Conservation (phyloP, 2,329 filamentous ascomycete genomes). For the Exophiala bonariae region DNA sequence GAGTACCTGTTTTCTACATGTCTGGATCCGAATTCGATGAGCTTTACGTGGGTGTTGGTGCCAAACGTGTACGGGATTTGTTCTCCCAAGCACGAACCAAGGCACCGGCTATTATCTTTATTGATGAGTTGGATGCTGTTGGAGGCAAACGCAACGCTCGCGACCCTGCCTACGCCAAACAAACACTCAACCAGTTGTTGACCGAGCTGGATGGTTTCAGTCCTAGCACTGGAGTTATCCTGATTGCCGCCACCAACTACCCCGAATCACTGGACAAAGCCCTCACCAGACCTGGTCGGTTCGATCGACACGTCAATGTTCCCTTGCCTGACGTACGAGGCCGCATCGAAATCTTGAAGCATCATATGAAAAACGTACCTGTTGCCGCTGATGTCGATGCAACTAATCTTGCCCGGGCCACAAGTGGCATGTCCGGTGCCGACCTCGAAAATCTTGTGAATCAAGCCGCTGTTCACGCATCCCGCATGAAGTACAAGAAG, state of each 20-base stretch:
- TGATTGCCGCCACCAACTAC: slow-evolving; percentile 95
- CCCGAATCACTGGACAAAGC: slow-evolving; percentile 93
- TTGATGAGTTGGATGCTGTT: slow-evolving; percentile 91
- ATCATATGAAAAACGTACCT: slow-evolving; percentile 91
- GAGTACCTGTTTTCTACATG: slow-evolving; percentile 99
- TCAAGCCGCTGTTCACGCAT: slow-evolving; percentile 92
- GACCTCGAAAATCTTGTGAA: slow-evolving; percentile 97
- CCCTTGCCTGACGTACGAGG: slow-evolving; percentile 89
- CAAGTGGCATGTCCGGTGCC: slow-evolving; percentile 88
- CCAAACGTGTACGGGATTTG: slow-evolving; percentile 93
- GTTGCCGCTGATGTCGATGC: slow-evolving; percentile 77
- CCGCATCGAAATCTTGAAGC: slow-evolving; percentile 86
- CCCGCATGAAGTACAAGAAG: slow-evolving; percentile 73
- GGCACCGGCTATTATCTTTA: slow-evolving; percentile 90
- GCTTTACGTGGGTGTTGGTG: slow-evolving; percentile 94
- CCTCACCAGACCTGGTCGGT: slow-evolving; percentile 87
- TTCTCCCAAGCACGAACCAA: slow-evolving; percentile 80
- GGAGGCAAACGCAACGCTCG: slow-evolving; percentile 90
- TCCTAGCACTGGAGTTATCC: slow-evolving; percentile 90
- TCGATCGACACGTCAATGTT: slow-evolving; percentile 89
- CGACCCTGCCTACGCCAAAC: slow-evolving; percentile 93
- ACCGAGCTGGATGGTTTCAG: slow-evolving; percentile 98
- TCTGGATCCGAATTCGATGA: slow-evolving; percentile 98
- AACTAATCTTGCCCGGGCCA: slow-evolving; percentile 79
- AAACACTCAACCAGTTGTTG: slow-evolving; percentile 94